Evolutionary conservation across 1,284 basidiomycete genomes (phyloP).

Genomic region (Ustilago trichophora): DNA sequence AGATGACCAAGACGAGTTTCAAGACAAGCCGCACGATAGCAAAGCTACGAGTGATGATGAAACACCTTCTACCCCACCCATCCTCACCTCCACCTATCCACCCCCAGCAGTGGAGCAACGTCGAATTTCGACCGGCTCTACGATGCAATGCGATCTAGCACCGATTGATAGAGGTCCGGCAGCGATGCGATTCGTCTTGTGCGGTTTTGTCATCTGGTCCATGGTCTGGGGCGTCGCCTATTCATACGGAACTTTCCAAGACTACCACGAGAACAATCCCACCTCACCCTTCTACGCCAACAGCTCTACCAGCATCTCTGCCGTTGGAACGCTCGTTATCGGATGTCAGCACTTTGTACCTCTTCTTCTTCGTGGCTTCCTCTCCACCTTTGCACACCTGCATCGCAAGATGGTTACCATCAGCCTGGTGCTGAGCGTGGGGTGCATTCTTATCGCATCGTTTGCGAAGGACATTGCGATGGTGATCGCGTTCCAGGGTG

Average conservation of each 20-base stretch:
- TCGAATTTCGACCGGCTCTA: constrained; percentile 4
- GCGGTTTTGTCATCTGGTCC: constrained; percentile 28
- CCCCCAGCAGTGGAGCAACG: constrained; percentile 6
- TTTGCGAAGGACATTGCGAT: constrained; percentile 23
- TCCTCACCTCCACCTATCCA: constrained; percentile 15
- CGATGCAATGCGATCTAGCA: constrained; percentile 7
- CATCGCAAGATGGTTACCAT: constrained; percentile 23
- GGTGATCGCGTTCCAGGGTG: constrained; percentile 47
- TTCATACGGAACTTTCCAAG: constrained; percentile 58
- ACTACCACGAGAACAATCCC: constrained; percentile 53
- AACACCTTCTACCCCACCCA: constrained; percentile 10
- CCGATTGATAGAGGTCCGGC: constrained; percentile 20
- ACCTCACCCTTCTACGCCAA: constrained; percentile 39
- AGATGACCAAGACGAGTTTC: constrained; percentile 13
- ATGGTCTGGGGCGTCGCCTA: constrained; percentile 48
- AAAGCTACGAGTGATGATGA: constrained; percentile 22
- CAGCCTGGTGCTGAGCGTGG: constrained; percentile 18
- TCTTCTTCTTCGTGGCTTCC: constrained; percentile 32
- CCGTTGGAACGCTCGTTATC: constrained; percentile 49
- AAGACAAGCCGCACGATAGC: constrained; percentile 12
- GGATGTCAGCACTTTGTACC: constrained; percentile 46
- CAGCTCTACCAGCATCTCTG: constrained; percentile 37
- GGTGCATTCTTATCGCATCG: constrained; percentile 38
- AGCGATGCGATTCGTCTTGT: constrained; percentile 25
- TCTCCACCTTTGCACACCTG: constrained; percentile 25